phyloP scores from a whole-genome alignment of 495 filamentous ascomycete genomes.

The Tuber magnatum region DNA sequence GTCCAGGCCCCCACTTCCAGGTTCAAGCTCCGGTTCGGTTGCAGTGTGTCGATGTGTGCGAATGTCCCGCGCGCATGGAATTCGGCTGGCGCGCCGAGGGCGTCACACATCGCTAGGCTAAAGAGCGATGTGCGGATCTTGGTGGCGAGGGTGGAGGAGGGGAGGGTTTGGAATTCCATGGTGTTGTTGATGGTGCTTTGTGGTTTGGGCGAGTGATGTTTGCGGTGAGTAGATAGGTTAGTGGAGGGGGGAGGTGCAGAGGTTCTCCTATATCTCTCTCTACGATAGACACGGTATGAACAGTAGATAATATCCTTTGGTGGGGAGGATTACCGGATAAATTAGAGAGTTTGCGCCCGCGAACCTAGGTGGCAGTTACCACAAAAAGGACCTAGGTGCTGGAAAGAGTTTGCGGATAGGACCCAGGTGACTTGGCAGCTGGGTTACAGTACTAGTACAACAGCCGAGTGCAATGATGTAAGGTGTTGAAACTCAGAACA shows the following conservation, averaged over 20 bases:
- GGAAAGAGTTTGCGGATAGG: too few relatives aligned
- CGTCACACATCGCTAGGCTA: constrained; percentile 47
- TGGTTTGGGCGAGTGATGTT: not conserved
- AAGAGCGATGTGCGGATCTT: constrained; percentile 44
- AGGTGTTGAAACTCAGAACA: too few relatives aligned
- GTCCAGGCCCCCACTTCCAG: constrained; percentile 41
- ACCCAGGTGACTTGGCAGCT: too few relatives aligned
- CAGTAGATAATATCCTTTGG: not conserved
- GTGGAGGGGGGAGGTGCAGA: not conserved
- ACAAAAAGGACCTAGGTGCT: too few relatives aligned
- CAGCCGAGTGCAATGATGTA: too few relatives aligned
- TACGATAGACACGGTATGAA: not conserved
- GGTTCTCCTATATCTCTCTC: not conserved
- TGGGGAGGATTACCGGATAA: not conserved
- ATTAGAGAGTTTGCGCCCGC: too few relatives aligned
- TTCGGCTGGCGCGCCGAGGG: constrained; percentile 48
- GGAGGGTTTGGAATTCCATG: constrained; percentile 20
- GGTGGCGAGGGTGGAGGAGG: constrained; percentile 7
- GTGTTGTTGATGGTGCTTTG: constrained; percentile 7
- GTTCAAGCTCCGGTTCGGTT: constrained; percentile 33
- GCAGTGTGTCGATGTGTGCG: constrained; percentile 40
- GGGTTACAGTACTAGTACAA: too few relatives aligned
- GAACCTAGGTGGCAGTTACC: too few relatives aligned
- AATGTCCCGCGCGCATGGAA: constrained; percentile 45
- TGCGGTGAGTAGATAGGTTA: not conserved